Evolutionary conservation across 2,329 filamentous ascomycete species (phyloP).

Genomic region (Periconia digitata): DNA sequence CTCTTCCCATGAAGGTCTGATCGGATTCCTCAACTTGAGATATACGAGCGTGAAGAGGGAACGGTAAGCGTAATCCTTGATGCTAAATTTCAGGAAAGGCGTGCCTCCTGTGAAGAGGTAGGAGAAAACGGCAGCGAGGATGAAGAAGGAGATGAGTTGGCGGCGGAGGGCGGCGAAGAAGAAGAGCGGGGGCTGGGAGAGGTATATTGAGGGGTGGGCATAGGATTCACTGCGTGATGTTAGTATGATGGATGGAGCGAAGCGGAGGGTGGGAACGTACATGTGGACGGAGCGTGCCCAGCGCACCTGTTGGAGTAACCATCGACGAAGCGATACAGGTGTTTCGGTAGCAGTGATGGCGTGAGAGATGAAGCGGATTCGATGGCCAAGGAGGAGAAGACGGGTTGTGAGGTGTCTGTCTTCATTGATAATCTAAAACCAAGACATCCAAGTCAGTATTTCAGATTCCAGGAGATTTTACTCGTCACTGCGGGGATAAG

Average conservation of each 20-base stretch:
- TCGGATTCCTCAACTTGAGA: slow-evolving; percentile 23
- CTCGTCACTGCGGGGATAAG: no score
- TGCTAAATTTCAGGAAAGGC: slow-evolving; percentile 28
- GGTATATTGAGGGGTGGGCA: slow-evolving; percentile 38
- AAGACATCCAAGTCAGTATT: no score
- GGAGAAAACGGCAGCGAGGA: slow-evolving; percentile 27
- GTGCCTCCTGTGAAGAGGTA: slow-evolving; percentile 31
- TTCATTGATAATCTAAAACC: slow-evolving; percentile 39
- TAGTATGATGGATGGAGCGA: not conserved
- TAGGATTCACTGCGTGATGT: slow-evolving; percentile 33
- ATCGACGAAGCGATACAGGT: slow-evolving; percentile 36
- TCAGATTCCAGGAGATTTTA: no score
- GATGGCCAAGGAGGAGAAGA: slow-evolving; percentile 38
- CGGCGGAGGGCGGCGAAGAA: slow-evolving; percentile 38
- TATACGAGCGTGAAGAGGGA: slow-evolving; percentile 23
- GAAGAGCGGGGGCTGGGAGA: slow-evolving; percentile 36
- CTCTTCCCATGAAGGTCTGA: slow-evolving; percentile 14
- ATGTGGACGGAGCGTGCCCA: slow-evolving; percentile 42
- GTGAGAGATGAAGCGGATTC: slow-evolving; percentile 37
- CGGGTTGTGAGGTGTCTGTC: slow-evolving; percentile 44
- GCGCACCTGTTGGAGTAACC: slow-evolving; percentile 43
- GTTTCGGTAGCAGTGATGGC: slow-evolving; percentile 42
- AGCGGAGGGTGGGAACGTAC: not conserved
- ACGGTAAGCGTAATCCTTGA: slow-evolving; percentile 25
- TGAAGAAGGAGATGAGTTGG: slow-evolving; percentile 32